Evolutionary conservation across 1,284 basidiomycete species (phyloP).

Genomic region (Malassezia nana): DNA sequence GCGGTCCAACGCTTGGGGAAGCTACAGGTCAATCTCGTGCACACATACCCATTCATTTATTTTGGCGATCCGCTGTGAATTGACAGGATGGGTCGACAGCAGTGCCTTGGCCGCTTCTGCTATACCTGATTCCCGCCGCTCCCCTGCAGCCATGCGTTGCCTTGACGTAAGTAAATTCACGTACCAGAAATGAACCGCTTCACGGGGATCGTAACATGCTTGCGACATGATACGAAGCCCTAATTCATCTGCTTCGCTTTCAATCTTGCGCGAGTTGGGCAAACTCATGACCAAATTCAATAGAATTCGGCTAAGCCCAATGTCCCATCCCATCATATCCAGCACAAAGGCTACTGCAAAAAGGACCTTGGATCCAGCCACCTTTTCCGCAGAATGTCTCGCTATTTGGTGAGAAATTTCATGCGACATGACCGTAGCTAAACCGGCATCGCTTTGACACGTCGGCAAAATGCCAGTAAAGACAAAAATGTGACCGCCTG

Average conservation of each 20-base stretch:
- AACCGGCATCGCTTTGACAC: slow-evolving; percentile 65
- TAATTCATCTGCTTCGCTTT: slow-evolving; percentile 59
- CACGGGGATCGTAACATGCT: slow-evolving; percentile 71
- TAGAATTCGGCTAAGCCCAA: slow-evolving; percentile 38
- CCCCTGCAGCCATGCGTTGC: slow-evolving; percentile 27
- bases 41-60: slow-evolving; percentile 33
- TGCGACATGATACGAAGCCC: slow-evolving; percentile 45
- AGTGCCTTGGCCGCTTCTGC: slow-evolving; percentile 21
- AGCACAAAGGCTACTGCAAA: slow-evolving; percentile 22
- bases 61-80: slow-evolving; percentile 26
- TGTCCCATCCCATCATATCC: slow-evolving; percentile 29
- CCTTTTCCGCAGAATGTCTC: slow-evolving; percentile 36
- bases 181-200: slow-evolving; percentile 50
- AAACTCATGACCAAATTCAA: slow-evolving; percentile 59
- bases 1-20: background rate
- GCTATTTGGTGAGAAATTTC: slow-evolving; percentile 65
- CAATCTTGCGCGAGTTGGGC: slow-evolving; percentile 74
- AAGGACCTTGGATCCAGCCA: slow-evolving; percentile 40
- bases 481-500: slow-evolving; percentile 68
- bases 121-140: slow-evolving; percentile 18
- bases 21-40: background rate
- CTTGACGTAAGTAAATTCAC: slow-evolving; percentile 8
- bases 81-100: slow-evolving; percentile 35
- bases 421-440: slow-evolving; percentile 78
- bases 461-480: slow-evolving; percentile 77